Evolutionary conservation across 768 basidiomycete species (phyloP).

Genomic region (Candolleomyces efflorescens): DNA sequence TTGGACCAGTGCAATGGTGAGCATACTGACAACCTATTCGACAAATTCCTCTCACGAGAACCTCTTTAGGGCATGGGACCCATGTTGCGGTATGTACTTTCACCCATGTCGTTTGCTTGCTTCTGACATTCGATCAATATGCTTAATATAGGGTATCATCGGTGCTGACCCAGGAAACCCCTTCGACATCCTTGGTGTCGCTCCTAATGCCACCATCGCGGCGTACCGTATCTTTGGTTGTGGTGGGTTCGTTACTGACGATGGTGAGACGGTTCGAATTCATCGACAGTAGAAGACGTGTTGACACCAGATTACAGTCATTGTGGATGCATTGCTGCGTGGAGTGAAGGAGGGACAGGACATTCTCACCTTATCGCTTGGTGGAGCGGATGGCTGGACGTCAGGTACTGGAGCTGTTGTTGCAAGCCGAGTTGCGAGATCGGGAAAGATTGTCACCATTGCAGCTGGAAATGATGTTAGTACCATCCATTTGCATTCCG

Average conservation of each 20-base stretch:
- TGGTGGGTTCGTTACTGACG: constrained; percentile 42
- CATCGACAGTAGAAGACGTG: not conserved
- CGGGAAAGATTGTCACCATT: constrained; percentile 44
- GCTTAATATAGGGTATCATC: constrained; percentile 45
- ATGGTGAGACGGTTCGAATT: constrained; percentile 33
- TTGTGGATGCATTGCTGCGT: constrained; percentile 32
- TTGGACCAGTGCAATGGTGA: constrained; percentile 45
- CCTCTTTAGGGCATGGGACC: constrained; percentile 38
- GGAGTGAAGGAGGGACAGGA: constrained; percentile 40
- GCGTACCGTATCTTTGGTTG: constrained; percentile 64
- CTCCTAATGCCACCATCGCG: constrained; percentile 52
- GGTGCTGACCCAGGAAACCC: constrained; percentile 56
- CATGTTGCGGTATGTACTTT: constrained; percentile 43
- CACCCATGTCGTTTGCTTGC: not conserved
- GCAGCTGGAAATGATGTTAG: constrained; percentile 39
- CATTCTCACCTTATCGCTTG: constrained; percentile 50
- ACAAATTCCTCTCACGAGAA: not conserved
- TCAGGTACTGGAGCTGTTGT: constrained; percentile 5
- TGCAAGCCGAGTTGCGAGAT: constrained; percentile 38
- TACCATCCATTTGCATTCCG: not conserved
- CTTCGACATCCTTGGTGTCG: constrained; percentile 69
- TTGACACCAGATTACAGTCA: constrained; percentile 19
- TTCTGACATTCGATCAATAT: not conserved
- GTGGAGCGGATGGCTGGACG: constrained; percentile 42
- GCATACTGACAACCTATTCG: not conserved